phyloP scores from a whole-genome alignment of 805 yeast genomes.

The Yamadazyma tumulicola region DNA sequence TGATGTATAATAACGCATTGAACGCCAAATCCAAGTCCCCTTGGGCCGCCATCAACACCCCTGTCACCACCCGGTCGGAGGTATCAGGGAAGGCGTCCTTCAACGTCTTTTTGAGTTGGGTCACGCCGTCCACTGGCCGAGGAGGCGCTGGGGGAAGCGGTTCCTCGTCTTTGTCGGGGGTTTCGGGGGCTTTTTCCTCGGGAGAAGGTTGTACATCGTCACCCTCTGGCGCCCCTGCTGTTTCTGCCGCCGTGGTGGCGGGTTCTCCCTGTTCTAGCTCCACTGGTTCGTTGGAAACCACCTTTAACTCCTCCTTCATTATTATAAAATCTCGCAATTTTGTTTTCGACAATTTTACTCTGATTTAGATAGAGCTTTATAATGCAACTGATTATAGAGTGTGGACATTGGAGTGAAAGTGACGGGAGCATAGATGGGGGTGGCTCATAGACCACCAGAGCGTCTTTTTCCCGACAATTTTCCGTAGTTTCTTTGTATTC shows the following conservation, averaged over 20 bases:
- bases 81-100: slow-evolving; percentile 82
- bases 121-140: slow-evolving; percentile 62
- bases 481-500: too few relatives aligned
- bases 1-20: slow-evolving; percentile 75
- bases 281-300: slow-evolving; percentile 34
- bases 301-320: slow-evolving; percentile 22
- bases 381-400: slow-evolving; percentile 30
- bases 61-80: slow-evolving; percentile 68
- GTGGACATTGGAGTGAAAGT: slow-evolving; percentile 47
- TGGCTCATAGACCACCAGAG: too few relatives aligned
- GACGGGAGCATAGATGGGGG: slow-evolving; percentile 3
- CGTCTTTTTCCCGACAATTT: too few relatives aligned
- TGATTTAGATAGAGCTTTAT: slow-evolving; percentile 39
- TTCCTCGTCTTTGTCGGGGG: slow-evolving; percentile 8
- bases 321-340: too few relatives aligned
- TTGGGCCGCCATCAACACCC: slow-evolving; percentile 80
- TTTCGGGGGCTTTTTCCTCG: slow-evolving; percentile 1
- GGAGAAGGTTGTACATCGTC: background rate
- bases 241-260: background rate
- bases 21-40: slow-evolving; percentile 84
- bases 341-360: slow-evolving; percentile 8
- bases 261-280: slow-evolving; percentile 10
- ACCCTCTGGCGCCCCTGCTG: too few relatives aligned
- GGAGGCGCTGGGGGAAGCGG: slow-evolving; percentile 37
- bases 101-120: slow-evolving; percentile 55